Evolutionary conservation across 148 eudicot species (phyloP), one percentile per base, ranked within the genome.

Genomic region (Vaccinium macrocarpon): DNA sequence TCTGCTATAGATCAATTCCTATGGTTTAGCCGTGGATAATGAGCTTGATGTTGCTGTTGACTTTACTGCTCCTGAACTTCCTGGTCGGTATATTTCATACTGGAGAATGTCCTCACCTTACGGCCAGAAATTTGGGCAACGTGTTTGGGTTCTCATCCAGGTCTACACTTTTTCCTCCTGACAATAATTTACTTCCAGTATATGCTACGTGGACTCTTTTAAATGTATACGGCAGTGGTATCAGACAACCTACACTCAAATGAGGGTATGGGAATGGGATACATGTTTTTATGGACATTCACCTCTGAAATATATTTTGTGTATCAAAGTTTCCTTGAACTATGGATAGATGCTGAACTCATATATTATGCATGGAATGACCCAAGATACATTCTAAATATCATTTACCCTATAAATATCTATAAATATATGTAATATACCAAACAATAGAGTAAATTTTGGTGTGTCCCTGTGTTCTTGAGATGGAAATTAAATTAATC

Each of bases 71-170:
- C 99, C 99, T 32, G 93, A 90, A 38, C 84, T 79, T 72, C 97
- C 97, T 27, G 99, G 99, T 48, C 89, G 87, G 50, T 94, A 96
- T 77, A 82, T 88, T 48, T 94, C 98, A 1, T 92, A 89, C 81
- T 96, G 99, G 99, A 93, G 94, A 85, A 90, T 96, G 98, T 91
- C 93, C 32, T 88, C 91, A 0, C 88, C 91, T 16, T 82, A 90
- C 35, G 98, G 99, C 32, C 91, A 91, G 16, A 89, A 90, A 83
- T 96, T 96, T 89, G 99, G 99, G 68, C 95, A 93, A 83, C 93
- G 92, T 51, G 89, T 96, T 53, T 92, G 94, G 97, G 99, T 94
- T 84, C 88, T 86, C 14, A 93, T 96, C 84, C 90, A 93, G 98
- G 99, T 96, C 79, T 77, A 82, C 48, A 66, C 35, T 53, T 14